Base-by-base conservation (phyloP, 371 early-diverging fungal genomes). In the Mortierella sp. region DNA sequence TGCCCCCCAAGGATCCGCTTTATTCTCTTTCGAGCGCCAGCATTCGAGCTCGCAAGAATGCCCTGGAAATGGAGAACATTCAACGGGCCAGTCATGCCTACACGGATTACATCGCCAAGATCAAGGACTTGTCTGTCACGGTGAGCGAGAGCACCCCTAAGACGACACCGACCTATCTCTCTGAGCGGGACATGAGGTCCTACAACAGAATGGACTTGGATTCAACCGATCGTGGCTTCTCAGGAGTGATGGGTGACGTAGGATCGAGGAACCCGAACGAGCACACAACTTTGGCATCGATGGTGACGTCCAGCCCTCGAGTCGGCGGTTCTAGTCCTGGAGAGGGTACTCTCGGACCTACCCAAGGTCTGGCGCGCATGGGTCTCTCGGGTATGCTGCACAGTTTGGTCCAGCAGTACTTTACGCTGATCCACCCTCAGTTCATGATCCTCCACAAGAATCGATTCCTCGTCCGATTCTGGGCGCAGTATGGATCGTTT, bases 21-120 rank as follows among this genome's bases (percentile, higher is more conserved):
- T 78, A 78, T 64, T 78, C 83, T 3, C 71, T 83, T 6, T 83
- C 83, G 11, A 83, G 79, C 31, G 78, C 83, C 24, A 83, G 83
- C 29, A 83, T 83, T 47, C 83, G 83, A 2, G 83, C 83, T 0
- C 83, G 83, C 16, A 83, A 78, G 68, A 83, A 83, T 63, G 83
- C 83, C 4, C 70, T 78, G 9, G 83, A 83, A 24, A 83, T 70
- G 73, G 83, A 78, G 26, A 83, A 83, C 47, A 83, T 83, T 31
- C 83, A 83, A 26, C 68, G 79, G 1, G 83, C 83, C 19, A 83
- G 83, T 26, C 73, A 64, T 22, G 53, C 78, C 11, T 83, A 83
- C 37, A 43, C 76, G 13, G 79, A 83, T 31, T 78, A 64, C 44
- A 65, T 83, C 48, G 76, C 68, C 52, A 78, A 75, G 58, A 78